Conservation (phyloP, 1,284 basidiomycete genomes). For the Marasmius sp. region DNA sequence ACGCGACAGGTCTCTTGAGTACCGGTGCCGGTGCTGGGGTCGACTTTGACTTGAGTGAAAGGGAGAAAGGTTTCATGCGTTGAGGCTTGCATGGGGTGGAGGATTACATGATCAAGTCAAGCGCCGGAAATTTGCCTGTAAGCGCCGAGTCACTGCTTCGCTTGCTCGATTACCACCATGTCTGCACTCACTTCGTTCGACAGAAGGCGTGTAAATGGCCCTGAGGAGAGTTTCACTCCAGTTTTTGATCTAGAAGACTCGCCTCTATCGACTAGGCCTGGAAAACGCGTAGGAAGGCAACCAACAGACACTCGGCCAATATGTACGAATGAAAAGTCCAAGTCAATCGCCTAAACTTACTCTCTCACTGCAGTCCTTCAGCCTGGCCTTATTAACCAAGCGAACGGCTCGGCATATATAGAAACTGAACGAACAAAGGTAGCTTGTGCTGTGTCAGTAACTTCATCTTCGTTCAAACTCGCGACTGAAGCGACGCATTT, state of each 20-base stretch:
- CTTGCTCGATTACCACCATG: background rate
- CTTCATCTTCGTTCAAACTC: background rate
- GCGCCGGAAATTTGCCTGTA: no score
- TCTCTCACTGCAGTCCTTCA: conserved; percentile 68
- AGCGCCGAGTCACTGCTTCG: no score
- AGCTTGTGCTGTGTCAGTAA: conserved; percentile 86
- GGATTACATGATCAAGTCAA: no score
- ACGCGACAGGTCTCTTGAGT: conserved; percentile 61
- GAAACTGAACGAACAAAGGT: conserved; percentile 90
- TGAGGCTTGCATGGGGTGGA: no score
- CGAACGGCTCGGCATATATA: conserved; percentile 94
- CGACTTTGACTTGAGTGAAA: conserved; percentile 66
- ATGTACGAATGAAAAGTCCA: conserved; percentile 53
- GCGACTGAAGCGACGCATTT: conserved; percentile 3
- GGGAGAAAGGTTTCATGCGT: conserved; percentile 72
- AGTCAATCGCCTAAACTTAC: background rate
- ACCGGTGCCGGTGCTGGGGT: conserved; percentile 51
- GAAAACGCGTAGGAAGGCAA: conserved; percentile 48
- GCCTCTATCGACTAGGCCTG: conserved; percentile 19
- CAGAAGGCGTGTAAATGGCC: conserved; percentile 84
- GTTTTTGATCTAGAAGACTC: conserved; percentile 51
- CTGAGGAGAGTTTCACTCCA: conserved; percentile 76
- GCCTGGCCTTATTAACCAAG: conserved; percentile 87
- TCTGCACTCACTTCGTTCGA: conserved; percentile 62
- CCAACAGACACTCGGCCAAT: conserved; percentile 76